A percentile compares a stretch with the other conserved stretches of the same genome.
These are phyloP conservation scores for Ilyonectria sp. DNA, from an alignment of 2,329 filamentous ascomycete species.

Conservation along the genomic window DNA sequence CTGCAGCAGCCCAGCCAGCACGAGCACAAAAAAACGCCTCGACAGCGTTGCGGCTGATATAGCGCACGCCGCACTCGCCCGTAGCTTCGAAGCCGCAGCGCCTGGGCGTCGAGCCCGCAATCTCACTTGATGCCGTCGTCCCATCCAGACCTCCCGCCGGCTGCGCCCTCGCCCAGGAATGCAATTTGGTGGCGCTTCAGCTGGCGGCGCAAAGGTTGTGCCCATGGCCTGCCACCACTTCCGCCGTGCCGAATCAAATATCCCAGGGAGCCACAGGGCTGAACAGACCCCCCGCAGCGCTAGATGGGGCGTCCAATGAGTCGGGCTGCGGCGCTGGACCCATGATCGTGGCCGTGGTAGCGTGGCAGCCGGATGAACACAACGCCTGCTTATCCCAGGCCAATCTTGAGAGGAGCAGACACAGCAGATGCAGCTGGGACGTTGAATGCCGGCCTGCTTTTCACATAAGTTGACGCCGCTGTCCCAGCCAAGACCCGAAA, in stretches of 20 bases:
- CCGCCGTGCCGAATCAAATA: slow-evolving; percentile 41
- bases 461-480: slow-evolving; percentile 24
- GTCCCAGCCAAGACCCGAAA: not conserved
- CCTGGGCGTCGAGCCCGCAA: slow-evolving; percentile 1
- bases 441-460: not conserved
- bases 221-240: not conserved
- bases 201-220: slow-evolving; percentile 19
- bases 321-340: not conserved
- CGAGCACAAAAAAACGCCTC: not conserved
- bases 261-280: slow-evolving; percentile 41
- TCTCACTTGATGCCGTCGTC: not conserved
- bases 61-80: too few relatives aligned
- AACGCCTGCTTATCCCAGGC: slow-evolving; percentile 28
- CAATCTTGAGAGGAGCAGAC: not conserved
- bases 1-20: not conserved
- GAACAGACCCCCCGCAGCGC: slow-evolving; percentile 28
- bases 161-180: not conserved
- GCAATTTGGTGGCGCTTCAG: slow-evolving; percentile 47
- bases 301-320: not conserved
- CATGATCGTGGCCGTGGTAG: not conserved
- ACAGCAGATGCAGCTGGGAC: not conserved
- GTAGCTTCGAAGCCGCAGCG: slow-evolving; percentile 6
- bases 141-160: not conserved
- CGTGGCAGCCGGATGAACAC: slow-evolving; percentile 21
- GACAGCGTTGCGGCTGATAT: not conserved